Conservation (phyloP, 2,329 filamentous ascomycete species). For the Xylariaceae sp. region DNA sequence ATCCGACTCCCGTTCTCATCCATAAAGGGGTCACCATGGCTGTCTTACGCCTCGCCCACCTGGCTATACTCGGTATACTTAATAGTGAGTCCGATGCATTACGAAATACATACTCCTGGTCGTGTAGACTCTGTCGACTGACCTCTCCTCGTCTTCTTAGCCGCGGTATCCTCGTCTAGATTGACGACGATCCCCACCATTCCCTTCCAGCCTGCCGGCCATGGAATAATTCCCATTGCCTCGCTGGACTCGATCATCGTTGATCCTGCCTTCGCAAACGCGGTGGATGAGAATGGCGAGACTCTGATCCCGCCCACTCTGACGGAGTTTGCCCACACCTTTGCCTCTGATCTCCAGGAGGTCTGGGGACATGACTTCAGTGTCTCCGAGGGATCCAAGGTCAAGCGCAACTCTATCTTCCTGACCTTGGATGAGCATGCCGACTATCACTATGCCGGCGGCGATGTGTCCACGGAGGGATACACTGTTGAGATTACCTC, state of each 20-base stretch:
- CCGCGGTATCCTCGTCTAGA: conserved; percentile 18
- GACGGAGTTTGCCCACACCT: conserved; percentile 42
- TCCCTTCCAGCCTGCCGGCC: conserved; percentile 28
- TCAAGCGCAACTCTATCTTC: conserved; percentile 34
- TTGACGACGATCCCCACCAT: conserved; percentile 34
- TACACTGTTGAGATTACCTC: conserved; percentile 41
- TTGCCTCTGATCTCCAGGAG: conserved; percentile 34
- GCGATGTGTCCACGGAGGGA: conserved; percentile 43
- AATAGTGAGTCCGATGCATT: conserved; percentile 19
- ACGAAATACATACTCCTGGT: background rate
- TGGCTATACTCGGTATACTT: conserved; percentile 12
- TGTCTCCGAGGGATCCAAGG: conserved; percentile 27
- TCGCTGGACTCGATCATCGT: conserved; percentile 38
- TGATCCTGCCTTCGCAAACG: conserved; percentile 37
- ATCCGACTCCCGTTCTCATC: background rate
- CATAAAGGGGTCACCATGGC: conserved; percentile 9
- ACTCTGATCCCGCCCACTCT: conserved; percentile 50
- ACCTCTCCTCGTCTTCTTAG: conserved; percentile 4
- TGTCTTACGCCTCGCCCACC: conserved; percentile 3
- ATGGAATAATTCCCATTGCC: conserved; percentile 28
- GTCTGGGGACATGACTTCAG: conserved; percentile 30
- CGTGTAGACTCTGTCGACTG: background rate
- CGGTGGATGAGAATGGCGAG: conserved; percentile 40
- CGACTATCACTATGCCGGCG: conserved; percentile 41
- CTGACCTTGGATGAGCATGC: conserved; percentile 41